phyloP scores from a whole-genome alignment of 2,329 filamentous ascomycete species.

The Aspergillus awamori region DNA sequence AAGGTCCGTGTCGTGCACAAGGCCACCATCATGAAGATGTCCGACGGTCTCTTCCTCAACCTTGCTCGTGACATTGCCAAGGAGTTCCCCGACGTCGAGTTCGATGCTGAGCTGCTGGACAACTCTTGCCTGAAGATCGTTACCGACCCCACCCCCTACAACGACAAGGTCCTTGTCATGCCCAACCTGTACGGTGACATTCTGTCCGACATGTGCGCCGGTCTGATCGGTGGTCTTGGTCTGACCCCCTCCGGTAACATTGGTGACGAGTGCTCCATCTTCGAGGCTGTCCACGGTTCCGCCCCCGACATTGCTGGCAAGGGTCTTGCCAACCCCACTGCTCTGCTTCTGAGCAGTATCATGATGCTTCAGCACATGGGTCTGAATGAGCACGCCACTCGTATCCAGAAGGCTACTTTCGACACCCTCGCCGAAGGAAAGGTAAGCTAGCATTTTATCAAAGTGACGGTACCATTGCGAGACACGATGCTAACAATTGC shows the following conservation, averaged over 20 bases:
- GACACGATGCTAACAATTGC: constrained; percentile 17
- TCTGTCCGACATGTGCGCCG: constrained; percentile 98
- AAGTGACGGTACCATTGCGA: too few species aligned
- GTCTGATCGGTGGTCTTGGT: constrained; percentile 95
- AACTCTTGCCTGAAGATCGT: constrained; percentile 99
- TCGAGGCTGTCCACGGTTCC: constrained; percentile 98
- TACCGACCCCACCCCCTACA: constrained; percentile 93
- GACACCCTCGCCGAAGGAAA: constrained; percentile 95
- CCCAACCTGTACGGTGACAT: constrained; percentile 99
- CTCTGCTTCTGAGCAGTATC: constrained; percentile 90
- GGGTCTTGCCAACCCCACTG: constrained; percentile 94
- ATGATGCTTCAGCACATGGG: constrained; percentile 99
- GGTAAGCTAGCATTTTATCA: constrained; percentile 47
- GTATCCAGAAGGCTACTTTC: constrained; percentile 94
- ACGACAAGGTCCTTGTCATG: constrained; percentile 97
- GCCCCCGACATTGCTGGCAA: constrained; percentile 96
- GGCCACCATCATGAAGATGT: constrained; percentile 99
- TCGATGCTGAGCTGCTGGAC: constrained; percentile 96
- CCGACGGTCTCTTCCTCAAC: constrained; percentile 94
- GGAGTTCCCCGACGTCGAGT: constrained; percentile 94
- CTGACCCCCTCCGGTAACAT: constrained; percentile 98
- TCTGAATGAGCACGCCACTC: constrained; percentile 77
- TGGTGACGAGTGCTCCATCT: constrained; percentile 98
- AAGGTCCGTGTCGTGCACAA: constrained; percentile 99
- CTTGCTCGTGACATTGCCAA: constrained; percentile 83